A percentile compares a stretch with the other conserved stretches of the same genome.
phyloP scores from a whole-genome alignment of 768 basidiomycete species.

The Mycena vitilis region DNA sequence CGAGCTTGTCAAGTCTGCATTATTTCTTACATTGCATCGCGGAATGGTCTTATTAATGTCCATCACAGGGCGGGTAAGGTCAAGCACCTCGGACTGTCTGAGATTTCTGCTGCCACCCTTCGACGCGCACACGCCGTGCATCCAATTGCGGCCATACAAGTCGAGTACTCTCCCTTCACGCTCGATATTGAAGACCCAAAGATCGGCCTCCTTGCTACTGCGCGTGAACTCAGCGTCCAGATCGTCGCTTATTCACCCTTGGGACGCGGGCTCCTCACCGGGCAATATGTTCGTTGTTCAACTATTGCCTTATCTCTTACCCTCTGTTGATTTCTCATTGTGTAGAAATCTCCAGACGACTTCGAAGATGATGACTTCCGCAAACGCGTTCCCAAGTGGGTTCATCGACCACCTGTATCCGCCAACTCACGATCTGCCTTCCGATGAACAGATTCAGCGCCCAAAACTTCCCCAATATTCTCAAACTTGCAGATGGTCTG shows the following conservation, averaged over 20 bases:
- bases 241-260: slow-evolving; percentile 56
- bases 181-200: slow-evolving; percentile 6
- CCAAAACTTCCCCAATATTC: slow-evolving; percentile 60
- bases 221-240: slow-evolving; percentile 1
- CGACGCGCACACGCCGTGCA: slow-evolving; percentile 62
- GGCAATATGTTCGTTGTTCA: slow-evolving; percentile 49
- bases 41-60: background rate
- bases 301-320: background rate
- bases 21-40: background rate
- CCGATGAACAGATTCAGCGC: slow-evolving; percentile 40
- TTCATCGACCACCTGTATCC: slow-evolving; percentile 10
- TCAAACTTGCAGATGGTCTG: slow-evolving; percentile 53
- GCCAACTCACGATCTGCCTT: background rate
- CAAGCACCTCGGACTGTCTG: slow-evolving; percentile 64
- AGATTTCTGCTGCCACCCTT: slow-evolving; percentile 57
- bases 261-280: slow-evolving; percentile 62
- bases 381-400: slow-evolving; percentile 46
- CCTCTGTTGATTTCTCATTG: background rate
- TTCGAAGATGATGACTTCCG: slow-evolving; percentile 57
- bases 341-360: slow-evolving; percentile 48
- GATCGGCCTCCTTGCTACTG: background rate
- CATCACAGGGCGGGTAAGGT: slow-evolving; percentile 52
- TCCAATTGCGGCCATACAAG: slow-evolving; percentile 60
- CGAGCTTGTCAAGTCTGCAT: background rate
- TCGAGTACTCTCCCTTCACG: slow-evolving; percentile 58